A percentile compares a stretch with the other conserved stretches of the same genome.
Evolutionary conservation across 31 red algal species (phyloP).

Genomic region (Odonthalia washingtoniensis): DNA sequence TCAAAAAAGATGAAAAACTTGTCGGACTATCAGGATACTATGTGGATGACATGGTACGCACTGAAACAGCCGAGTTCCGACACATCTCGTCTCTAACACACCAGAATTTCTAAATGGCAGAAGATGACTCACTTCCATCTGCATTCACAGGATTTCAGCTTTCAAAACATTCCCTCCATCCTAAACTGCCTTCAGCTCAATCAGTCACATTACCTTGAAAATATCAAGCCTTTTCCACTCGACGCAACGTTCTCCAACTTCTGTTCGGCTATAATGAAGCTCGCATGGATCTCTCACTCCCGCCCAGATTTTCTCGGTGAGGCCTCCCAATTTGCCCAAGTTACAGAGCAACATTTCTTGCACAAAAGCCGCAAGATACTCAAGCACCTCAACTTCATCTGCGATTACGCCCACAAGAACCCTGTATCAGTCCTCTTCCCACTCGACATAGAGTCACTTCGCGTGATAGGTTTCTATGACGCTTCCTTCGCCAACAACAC

Average conservation of each 20-base stretch:
- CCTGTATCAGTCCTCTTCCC: too few species aligned
- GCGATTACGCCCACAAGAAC: too few species aligned
- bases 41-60: slow-evolving; percentile 27
- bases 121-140: background rate
- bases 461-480: too few species aligned
- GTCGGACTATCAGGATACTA: slow-evolving; percentile 28
- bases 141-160: too few species aligned
- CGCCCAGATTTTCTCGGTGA: slow-evolving; percentile 18
- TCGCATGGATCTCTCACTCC: slow-evolving; percentile 35
- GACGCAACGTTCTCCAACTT: background rate
- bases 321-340: slow-evolving; percentile 35
- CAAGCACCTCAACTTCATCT: too few species aligned
- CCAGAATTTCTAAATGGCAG: slow-evolving; percentile 7
- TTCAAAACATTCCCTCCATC: too few species aligned
- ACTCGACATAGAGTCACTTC: too few species aligned
- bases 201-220: too few species aligned
- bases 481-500: slow-evolving; percentile 48
- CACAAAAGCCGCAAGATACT: background rate
- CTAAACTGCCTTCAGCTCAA: too few species aligned
- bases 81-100: background rate
- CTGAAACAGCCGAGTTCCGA: background rate
- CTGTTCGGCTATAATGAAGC: slow-evolving; percentile 24
- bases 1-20: too few species aligned
- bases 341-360: slow-evolving; percentile 27
- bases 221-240: too few species aligned